Evolutionary conservation across 1,139 yeast species (phyloP), one percentile per base, ranked within the genome.

Genomic region (Zygosaccharomyces pseudobailii): DNA sequence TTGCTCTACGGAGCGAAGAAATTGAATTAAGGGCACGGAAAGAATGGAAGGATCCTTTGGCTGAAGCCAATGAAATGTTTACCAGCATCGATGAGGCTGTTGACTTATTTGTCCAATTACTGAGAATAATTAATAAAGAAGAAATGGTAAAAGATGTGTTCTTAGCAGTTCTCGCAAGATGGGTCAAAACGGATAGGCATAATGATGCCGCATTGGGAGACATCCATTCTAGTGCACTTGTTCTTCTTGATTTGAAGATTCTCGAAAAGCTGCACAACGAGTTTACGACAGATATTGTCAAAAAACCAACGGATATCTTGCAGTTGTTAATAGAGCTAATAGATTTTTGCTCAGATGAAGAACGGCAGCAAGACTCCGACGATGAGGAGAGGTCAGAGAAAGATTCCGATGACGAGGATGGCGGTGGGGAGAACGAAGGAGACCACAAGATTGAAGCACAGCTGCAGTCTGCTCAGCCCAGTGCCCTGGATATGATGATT

Each of bases 201-300:
- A 51, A 53, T 2, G 41, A 41, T 17, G 44, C 50, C 4, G 41
- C 40, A 9, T 46, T 54, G n/a, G 42, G 54, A 3, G 63, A 59
- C 3, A 69, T 61, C 3, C 73, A 67, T 10, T 68, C 69, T 5
- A 74, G 77, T 51, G 75, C 83, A 48, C 58, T 74, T 17, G 73
- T 78, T 37, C 68, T 88, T 40, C 70, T 80, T 5, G 84, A 85
- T 59, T 71, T 87, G 50, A 78, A 84, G 50, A 61, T 87, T 17
- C 67, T 89, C 42, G 92, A 88, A 57, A 68, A 70, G 19, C 66
- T 87, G 37, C 79, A 82, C n/a, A 75, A 75, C 13, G 72, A 72
- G 25, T 84, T 84, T 55, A 83, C 79, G 51, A 79, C 80, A 7
- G 74, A 74, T 39, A 66, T 90, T 33, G 75, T 87, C 8, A 76